Evolutionary conservation across 768 basidiomycete genomes (phyloP).

Genomic region (Peribolospora baueri): DNA sequence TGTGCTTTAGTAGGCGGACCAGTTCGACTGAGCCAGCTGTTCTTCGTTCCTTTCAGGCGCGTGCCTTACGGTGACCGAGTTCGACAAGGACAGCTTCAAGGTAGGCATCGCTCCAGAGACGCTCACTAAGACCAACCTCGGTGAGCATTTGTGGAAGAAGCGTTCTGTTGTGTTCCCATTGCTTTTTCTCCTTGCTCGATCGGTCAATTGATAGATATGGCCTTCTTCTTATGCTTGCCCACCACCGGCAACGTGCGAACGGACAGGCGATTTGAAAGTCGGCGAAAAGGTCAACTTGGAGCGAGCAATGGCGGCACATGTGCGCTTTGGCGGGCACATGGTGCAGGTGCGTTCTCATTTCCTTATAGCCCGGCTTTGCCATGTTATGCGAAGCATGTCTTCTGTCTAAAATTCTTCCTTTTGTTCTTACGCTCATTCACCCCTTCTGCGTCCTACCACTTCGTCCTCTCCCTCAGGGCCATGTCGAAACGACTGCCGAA

Average conservation of each 20-base stretch:
- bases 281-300: constrained; percentile 76
- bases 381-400: background rate
- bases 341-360: constrained; percentile 44
- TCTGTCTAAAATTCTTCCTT: background rate
- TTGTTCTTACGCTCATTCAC: background rate
- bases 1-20: background rate
- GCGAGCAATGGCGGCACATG: constrained; percentile 77
- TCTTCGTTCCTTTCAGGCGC: constrained; percentile 26
- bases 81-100: constrained; percentile 50
- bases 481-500: constrained; percentile 71
- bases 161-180: too few species aligned
- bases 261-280: constrained; percentile 44
- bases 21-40: background rate
- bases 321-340: constrained; percentile 85
- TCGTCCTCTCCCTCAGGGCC: constrained; percentile 33
- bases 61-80: constrained; percentile 77
- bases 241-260: background rate
- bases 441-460: background rate
- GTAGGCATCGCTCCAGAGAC: constrained; percentile 96
- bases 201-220: too few species aligned
- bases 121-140: constrained; percentile 65
- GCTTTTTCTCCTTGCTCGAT: too few species aligned
- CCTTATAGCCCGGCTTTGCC: background rate
- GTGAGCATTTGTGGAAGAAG: constrained; percentile 23
- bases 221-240: too few species aligned